Percentiles rank a stretch among this genome's conserved stretches.
phyloP scores from a whole-genome alignment of 257 asterid genomes.

The Gardenia jasminoides region DNA sequence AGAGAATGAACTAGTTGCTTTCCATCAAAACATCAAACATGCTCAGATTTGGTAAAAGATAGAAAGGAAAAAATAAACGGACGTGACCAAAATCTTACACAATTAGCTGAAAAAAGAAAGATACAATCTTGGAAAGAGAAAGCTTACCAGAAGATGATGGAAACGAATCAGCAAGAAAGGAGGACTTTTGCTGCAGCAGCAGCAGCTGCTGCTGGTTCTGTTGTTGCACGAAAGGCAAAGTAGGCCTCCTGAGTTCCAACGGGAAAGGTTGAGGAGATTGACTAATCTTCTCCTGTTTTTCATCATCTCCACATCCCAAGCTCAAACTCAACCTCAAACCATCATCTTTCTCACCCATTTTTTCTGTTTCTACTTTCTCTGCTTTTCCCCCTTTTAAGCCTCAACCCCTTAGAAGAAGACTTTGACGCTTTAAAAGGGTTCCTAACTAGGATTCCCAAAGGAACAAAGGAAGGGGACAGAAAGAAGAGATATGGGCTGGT shows the following conservation, averaged over 20 bases:
- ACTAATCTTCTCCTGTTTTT: not conserved
- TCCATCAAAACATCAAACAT: conserved; percentile 10
- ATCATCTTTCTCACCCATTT: conserved; percentile 61
- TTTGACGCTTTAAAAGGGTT: conserved; percentile 6
- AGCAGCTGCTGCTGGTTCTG: not conserved
- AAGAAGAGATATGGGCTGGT: conserved; percentile 66
- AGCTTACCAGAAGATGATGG: conserved; percentile 49
- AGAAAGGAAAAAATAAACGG: not conserved
- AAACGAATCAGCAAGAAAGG: conserved; percentile 36
- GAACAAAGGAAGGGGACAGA: conserved; percentile 54
- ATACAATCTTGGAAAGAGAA: not conserved
- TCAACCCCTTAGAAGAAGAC: not conserved
- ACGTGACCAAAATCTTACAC: not conserved
- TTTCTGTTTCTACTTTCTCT: not conserved
- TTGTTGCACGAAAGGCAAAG: conserved; percentile 41
- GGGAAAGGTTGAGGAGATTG: conserved; percentile 39
- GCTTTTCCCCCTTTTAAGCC: not conserved
- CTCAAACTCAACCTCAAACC: conserved; percentile 67
- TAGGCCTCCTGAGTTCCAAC: conserved; percentile 46
- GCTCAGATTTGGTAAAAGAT: not conserved
- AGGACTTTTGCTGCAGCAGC: not conserved
- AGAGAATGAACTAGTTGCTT: not conserved
- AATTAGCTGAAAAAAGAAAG: not conserved
- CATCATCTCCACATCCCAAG: conserved; percentile 43
- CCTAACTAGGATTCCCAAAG: conserved; percentile 11